phyloP scores from a whole-genome alignment of 1,139 yeast species.

The Protomyces gravidus region DNA sequence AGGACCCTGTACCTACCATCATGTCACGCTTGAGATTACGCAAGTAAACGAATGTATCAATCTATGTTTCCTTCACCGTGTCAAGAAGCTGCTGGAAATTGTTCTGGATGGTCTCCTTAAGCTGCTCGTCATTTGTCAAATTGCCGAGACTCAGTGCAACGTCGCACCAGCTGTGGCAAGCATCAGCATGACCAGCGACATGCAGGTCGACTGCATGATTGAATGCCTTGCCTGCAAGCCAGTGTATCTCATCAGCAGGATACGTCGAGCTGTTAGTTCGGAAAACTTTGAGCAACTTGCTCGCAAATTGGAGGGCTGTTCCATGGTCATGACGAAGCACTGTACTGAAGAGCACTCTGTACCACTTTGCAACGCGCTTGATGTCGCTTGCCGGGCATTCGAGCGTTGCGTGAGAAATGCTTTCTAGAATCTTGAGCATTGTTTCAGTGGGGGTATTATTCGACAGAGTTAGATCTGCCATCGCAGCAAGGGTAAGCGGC shows the following conservation, averaged over 20 bases:
- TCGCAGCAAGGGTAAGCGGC: conserved; percentile 18
- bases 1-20: not conserved
- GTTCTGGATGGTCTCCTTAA: conserved; percentile 7
- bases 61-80: not conserved
- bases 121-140: conserved; percentile 10
- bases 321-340: conserved; percentile 26
- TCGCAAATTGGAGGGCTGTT: not conserved
- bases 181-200: conserved; percentile 26
- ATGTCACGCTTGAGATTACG: not conserved
- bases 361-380: conserved; percentile 30
- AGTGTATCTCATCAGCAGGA: conserved; percentile 33
- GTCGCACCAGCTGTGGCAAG: conserved; percentile 32
- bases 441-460: conserved; percentile 6
- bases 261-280: conserved; percentile 20
- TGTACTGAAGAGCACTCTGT: conserved; percentile 29
- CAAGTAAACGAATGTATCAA: not conserved
- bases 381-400: conserved; percentile 8
- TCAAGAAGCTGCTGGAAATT: conserved; percentile 16
- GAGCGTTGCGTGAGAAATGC: conserved; percentile 4
- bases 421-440: conserved; percentile 3
- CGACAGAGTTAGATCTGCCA: conserved; percentile 19
- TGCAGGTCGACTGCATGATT: conserved; percentile 32
- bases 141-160: conserved; percentile 19
- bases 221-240: conserved; percentile 33
- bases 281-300: conserved; percentile 12